These are phyloP conservation scores for Beauveria scarabaeidicola DNA, from an alignment of 2,329 filamentous ascomycete genomes.

Conservation along the genomic window DNA sequence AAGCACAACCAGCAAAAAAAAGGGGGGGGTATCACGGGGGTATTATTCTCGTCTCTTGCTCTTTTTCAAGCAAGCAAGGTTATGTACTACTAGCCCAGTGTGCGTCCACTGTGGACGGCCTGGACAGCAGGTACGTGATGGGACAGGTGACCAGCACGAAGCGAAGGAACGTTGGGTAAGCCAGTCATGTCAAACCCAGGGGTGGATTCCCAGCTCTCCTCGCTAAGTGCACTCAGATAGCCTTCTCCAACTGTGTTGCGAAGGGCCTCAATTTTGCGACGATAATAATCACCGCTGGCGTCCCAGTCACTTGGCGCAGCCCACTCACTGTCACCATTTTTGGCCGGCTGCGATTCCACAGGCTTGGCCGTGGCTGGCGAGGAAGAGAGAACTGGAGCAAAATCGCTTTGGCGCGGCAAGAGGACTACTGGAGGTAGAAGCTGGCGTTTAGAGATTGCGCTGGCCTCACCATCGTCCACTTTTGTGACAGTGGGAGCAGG, in stretches of 20 bases:
- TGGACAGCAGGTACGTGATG: conserved; percentile 30
- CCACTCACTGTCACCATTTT: conserved; percentile 1
- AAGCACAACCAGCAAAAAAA: background rate
- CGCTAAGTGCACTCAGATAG: conserved; percentile 79
- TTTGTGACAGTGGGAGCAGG: conserved; percentile 15
- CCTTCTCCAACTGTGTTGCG: conserved; percentile 78
- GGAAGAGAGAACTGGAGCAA: background rate
- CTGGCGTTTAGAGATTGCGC: conserved; percentile 24
- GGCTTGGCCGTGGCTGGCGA: conserved; percentile 23
- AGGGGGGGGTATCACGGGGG: conserved; percentile 2
- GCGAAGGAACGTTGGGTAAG: conserved; percentile 20
- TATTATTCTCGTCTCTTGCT: conserved; percentile 4
- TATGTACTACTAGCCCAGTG: conserved; percentile 32
- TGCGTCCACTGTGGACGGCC: conserved; percentile 45
- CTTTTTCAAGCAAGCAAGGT: conserved; percentile 1
- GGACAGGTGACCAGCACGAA: conserved; percentile 23
- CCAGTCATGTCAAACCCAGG: conserved; percentile 13
- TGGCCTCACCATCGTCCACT: background rate
- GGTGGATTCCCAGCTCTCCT: conserved; percentile 55
- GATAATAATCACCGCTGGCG: conserved; percentile 67
- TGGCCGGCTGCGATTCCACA: conserved; percentile 14
- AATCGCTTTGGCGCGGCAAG: conserved; percentile 5
- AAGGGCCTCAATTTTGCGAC: conserved; percentile 78
- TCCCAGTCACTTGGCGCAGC: conserved; percentile 48
- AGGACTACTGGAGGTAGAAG: conserved; percentile 22